Evolutionary conservation across 768 basidiomycete genomes (phyloP), one percentile per base, ranked within the genome.

Genomic region (Mycena pura): DNA sequence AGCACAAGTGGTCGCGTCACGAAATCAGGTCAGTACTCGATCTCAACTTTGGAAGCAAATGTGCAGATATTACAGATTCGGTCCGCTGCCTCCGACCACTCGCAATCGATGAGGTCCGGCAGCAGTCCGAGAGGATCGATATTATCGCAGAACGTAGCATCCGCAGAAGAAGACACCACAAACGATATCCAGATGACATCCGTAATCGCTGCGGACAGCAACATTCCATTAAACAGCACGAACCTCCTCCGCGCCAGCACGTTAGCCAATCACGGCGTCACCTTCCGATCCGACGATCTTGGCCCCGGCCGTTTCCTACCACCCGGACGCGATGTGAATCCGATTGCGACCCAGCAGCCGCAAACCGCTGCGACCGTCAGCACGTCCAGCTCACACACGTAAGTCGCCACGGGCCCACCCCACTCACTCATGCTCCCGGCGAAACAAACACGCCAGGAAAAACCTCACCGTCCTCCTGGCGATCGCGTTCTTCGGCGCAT

Each of bases 401-500:
- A 17, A 1, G 57, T 60, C n/a, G n/a, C n/a, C n/a, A n/a, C n/a
- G n/a, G 5, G 6, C 24, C 11, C 5, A 6, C 17, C 15, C 1
- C 22, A 10, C 19, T 27, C 17, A 11, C 2, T n/a, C 34, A 11
- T 36, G 21, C 22, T 24, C 21, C 21, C 49, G 15, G 4, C n/a
- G n/a, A n/a, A n/a, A n/a, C n/a, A n/a, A n/a, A n/a, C n/a, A n/a
- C 6, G 3, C n/a, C 58, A 70, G 66, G 44, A 39, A 63, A 40
- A 68, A 60, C 28, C 57, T 70, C 10, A 57, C 41, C 15, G 47
- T 49, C 6, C 49, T 70, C 17, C 21, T 64, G 2, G 57, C 43
- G 32, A 60, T 70, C 22, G 47, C 64, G 11, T 69, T 70, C 60
- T 70, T 70, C 41, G 70, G 70, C 17, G 70, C 69, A 5, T 68